Evolutionary conservation across 768 basidiomycete genomes (phyloP), one percentile per base, ranked within the genome.

Genomic region (Inosperma sp.): DNA sequence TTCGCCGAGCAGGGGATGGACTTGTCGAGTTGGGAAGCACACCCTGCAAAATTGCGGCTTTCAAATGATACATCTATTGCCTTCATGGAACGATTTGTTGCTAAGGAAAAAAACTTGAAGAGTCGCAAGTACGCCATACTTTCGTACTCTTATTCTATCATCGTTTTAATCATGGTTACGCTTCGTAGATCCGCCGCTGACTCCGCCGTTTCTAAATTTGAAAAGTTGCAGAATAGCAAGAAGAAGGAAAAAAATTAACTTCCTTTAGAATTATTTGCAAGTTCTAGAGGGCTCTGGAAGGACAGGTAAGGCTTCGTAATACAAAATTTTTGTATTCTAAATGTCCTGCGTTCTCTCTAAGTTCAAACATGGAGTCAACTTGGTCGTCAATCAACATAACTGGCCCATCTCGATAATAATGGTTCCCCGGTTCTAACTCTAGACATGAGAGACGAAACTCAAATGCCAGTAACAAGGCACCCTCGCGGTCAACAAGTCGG

Each of bases 81-180:
- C 0, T 82, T 86, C 2, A 72, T 93, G 47, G 76, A 83, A 54
- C 74, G 68, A 35, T 83, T 84, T 44, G 51, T 62, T 72, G 4
- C 75, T 86, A 53, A 79, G 83, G 54, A 95, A 93, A 78, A 94
- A 93, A 63, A n/a, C n/a, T 68, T 94, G 12, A 92, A 95, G 50
- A 91, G 86, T 45, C 73, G 90, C 61, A 77, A 89, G 91, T 88
- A 53, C 44, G 63, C 41, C 14, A n/a, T 55, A 31, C 40, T 7
- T 36, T 22, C n/a, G n/a, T n/a, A n/a, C n/a, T n/a, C 17, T 2
- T n/a, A 13, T 40, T 7, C 0, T 35, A n/a, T 19, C 36, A 9
- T 27, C 27, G 1, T 35, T 27, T 41, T 14, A 5, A n/a, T n/a
- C n/a, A 51, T 42, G 22, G 23, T 37, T 14, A 21, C 56, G 43